Evolutionary conservation across 352 stramenopile species (phyloP), one percentile per base, ranked within the genome.

Genomic region (Phytophthora cryptogea): DNA sequence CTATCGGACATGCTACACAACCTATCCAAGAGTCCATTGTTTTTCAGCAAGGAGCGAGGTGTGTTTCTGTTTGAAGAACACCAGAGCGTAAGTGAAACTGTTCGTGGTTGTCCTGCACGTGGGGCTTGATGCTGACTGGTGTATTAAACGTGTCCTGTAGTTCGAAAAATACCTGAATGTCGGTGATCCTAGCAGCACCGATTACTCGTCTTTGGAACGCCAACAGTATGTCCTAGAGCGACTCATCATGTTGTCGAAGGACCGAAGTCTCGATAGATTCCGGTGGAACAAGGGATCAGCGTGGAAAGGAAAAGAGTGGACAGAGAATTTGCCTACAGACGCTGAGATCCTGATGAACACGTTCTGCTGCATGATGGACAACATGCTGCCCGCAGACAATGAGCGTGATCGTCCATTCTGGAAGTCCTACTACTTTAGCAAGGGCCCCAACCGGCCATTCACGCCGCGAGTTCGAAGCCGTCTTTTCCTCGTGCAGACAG

Each of bases 91-190:
- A 46, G 74, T 81, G 8, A 59, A 10, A 14, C 9, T n/a, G 27
- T n/a, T 63, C 14, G 37, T 44, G 8, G 43, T 46, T 14, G 2
- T 23, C 8, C 50, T n/a, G 44, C 20, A 2, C 44, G 35, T 6
- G 10, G 26, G 1, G 7, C 47, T 7, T 50, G 41, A 23, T 32
- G 5, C 46, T 58, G 5, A 66, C 48, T 53, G 30, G 40, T 62
- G 26, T 51, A 16, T 51, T 23, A 23, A 23, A 23, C 20, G 26
- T 65, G 13, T 44, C 11, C n/a, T 72, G 17, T 44, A 90, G 80
- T 92, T 90, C 59, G 85, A 93, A 45, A 95, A 95, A 66, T 95
- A 95, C 69, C 56, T 95, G 50, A 92, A 91, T 46, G 86, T 95
- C 6, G 85, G 83, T 20, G 82, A 93, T 45, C 70, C 80, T 20